Evolutionary conservation across 2,329 filamentous ascomycete species (phyloP).

Genomic region (Colletotrichum limetticola): DNA sequence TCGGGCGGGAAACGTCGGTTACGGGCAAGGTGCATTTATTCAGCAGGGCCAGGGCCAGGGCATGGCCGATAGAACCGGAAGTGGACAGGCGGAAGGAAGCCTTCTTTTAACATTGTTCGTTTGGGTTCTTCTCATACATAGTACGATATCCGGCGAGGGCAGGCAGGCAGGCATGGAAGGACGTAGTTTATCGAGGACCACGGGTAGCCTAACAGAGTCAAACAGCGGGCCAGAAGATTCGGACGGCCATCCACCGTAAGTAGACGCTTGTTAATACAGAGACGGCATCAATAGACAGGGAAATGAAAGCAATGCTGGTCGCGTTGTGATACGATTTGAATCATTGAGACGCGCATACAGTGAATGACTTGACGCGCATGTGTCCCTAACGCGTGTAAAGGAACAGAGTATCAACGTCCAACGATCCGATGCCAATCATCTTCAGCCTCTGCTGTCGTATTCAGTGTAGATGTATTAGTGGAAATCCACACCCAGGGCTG

Average conservation of each 20-base stretch:
- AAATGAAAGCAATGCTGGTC: not conserved
- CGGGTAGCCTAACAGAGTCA: not conserved
- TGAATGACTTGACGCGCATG: too few relatives aligned
- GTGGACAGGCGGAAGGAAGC: not conserved
- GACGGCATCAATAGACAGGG: constrained; percentile 25
- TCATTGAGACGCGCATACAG: too few relatives aligned
- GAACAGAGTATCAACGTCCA: too few relatives aligned
- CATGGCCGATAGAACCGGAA: constrained; percentile 19
- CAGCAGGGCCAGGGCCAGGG: constrained; percentile 7
- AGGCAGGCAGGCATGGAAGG: not conserved
- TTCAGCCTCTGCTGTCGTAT: too few relatives aligned
- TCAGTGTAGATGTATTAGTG: too few relatives aligned
- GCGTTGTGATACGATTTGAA: not conserved
- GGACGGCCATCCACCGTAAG: not conserved
- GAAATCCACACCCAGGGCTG: too few relatives aligned
- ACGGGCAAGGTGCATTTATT: constrained; percentile 5
- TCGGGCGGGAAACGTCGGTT: not conserved
- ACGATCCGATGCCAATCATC: too few relatives aligned
- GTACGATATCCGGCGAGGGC: constrained; percentile 11
- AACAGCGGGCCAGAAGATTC: not conserved
- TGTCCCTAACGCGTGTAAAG: too few relatives aligned
- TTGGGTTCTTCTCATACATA: constrained; percentile 17
- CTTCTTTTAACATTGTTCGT: not conserved
- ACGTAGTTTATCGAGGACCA: not conserved
- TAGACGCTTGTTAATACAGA: constrained; percentile 7